Evolutionary conservation across 2,329 filamentous ascomycete species (phyloP), one percentile per base, ranked within the genome.

Genomic region (Diaporthe sp.): DNA sequence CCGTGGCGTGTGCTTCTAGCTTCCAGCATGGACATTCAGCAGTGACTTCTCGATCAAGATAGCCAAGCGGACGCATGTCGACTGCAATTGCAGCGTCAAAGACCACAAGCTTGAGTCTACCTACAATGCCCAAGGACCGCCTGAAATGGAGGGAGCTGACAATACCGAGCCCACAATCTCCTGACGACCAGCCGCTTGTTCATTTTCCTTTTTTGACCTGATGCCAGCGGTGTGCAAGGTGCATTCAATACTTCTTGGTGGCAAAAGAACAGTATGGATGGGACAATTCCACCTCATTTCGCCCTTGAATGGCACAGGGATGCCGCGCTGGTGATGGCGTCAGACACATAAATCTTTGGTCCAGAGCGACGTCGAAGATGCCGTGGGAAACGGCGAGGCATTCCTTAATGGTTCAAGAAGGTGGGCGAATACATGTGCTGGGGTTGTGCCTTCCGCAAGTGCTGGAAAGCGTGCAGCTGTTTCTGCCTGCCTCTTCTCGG

Each of bases 371-470:
- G 34, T 13, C 10, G n/a, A 22, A 28, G 12, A 37, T 20, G 22
- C n/a, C 25, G 3, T 13, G 22, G 9, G n/a, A 28, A 28, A 39
- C 31, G 34, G 8, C 34, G 15, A 68, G 47, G 37, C 49, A 25
- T 22, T 68, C 22, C 3, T 28, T 22, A 12, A 25, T 10, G 4
- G 13, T 13, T 68, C 13, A 12, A 13, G 7, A 17, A 68, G 63
- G 47, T n/a, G 39, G 22, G 22, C 1, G 17, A 17, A 44, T 9
- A 31, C 25, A 2, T 20, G 44, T 28, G 63, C 34, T 39, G 49
- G n/a, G 20, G n/a, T n/a, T 12, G 49, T 55, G 65, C 49, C 65
- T 70, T 70, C 65, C 65, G 55, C 49, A 55, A 55, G n/a, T 28
- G 49, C 10, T 55, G 47, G 49, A 70, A 12, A 17, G 15, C 22